phyloP scores from a whole-genome alignment of 2,329 filamentous ascomycete species.

The Colletotrichum lentis region DNA sequence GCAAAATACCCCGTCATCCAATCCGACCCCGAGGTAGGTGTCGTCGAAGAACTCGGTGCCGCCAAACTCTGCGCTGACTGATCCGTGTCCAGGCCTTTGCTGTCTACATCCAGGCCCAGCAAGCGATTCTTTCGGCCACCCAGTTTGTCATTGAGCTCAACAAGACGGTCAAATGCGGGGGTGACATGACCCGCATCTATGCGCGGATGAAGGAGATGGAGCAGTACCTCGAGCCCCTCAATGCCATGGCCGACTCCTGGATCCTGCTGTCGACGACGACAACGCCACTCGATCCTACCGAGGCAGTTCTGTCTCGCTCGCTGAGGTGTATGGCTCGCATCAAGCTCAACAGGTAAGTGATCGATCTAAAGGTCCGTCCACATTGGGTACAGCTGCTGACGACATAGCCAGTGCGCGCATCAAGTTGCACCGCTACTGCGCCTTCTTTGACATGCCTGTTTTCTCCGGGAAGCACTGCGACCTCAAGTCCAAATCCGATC shows the following conservation, averaged over 20 bases:
- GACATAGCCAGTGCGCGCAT: conserved; percentile 54
- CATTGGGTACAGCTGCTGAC: conserved; percentile 4
- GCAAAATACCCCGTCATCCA: conserved; percentile 53
- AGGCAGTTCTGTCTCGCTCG: conserved; percentile 54
- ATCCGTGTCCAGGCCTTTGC: conserved; percentile 50
- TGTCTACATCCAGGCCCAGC: conserved; percentile 56
- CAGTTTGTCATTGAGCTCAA: conserved; percentile 59
- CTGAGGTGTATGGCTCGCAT: conserved; percentile 58
- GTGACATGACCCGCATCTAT: conserved; percentile 52
- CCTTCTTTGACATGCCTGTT: conserved; percentile 59
- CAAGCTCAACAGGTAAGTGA: conserved; percentile 57
- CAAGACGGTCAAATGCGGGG: conserved; percentile 49
- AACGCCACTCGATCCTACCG: conserved; percentile 49
- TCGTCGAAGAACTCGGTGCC: background rate
- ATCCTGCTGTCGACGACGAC: conserved; percentile 46
- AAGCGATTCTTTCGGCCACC: conserved; percentile 56
- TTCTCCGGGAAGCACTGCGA: conserved; percentile 61
- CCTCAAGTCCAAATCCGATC: conserved; percentile 48
- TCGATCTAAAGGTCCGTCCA: background rate
- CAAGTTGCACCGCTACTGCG: conserved; percentile 61
- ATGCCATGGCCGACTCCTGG: conserved; percentile 50
- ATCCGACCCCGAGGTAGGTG: conserved; percentile 52
- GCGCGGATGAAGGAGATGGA: conserved; percentile 54
- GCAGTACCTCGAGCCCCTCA: conserved; percentile 48
- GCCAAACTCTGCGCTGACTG: conserved; percentile 16